Conservation (phyloP, 441 rosid genomes). For the Oxalis stricta region DNA sequence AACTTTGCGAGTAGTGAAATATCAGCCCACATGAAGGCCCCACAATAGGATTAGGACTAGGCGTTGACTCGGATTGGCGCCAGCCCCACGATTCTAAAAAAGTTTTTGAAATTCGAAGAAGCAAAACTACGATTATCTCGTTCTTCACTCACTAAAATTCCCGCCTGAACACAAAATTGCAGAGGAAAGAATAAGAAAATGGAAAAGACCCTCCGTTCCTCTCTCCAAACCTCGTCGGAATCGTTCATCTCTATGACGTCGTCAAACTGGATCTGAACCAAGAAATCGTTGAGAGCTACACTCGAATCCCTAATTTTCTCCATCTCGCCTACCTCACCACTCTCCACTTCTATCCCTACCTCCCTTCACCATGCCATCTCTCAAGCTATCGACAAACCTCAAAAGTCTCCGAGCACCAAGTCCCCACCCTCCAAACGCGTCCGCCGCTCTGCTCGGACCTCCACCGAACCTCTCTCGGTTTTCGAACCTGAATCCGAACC, state of each 20-base stretch:
- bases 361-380: constrained; percentile 30
- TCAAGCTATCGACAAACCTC: constrained; percentile 20
- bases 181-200: constrained; percentile 15
- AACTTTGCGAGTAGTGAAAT: no score
- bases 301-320: constrained; percentile 51
- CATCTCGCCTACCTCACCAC: constrained; percentile 36
- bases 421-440: constrained; percentile 61
- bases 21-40: no score
- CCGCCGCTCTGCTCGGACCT: constrained; percentile 32
- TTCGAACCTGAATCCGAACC: no score
- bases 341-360: constrained; percentile 38
- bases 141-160: no score
- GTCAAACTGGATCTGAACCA: constrained; percentile 20
- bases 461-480: no score
- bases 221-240: constrained; percentile 53
- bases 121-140: no score
- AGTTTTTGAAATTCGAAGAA: no score
- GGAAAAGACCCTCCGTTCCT: constrained; percentile 44
- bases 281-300: constrained; percentile 49
- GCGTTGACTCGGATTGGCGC: no score
- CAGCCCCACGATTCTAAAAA: no score
- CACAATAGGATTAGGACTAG: no score
- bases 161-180: no score
- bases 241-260: no score
- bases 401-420: constrained; percentile 15